A percentile compares a stretch with the other conserved stretches of the same genome.
These are phyloP conservation scores for Diplodia scrobiculata DNA, from an alignment of 2,329 filamentous ascomycete genomes.

Conservation along the genomic window DNA sequence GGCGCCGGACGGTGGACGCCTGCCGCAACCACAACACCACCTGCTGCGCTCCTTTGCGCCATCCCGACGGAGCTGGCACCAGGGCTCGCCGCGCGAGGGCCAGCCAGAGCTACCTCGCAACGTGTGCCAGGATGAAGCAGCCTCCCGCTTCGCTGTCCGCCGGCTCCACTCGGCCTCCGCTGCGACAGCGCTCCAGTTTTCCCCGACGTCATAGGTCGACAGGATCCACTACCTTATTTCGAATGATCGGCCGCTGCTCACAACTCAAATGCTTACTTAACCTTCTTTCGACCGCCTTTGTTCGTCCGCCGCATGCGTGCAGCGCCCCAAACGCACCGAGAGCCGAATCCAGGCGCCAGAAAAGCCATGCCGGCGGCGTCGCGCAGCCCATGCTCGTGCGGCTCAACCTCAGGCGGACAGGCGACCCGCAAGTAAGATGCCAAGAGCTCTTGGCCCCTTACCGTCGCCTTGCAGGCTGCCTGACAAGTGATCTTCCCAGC, in stretches of 20 bases:
- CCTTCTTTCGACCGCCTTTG: not conserved
- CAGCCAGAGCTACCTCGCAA: not conserved
- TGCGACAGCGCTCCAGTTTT: slow-evolving; percentile 21
- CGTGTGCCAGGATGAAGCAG: not conserved
- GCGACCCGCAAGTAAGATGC: slow-evolving; percentile 1
- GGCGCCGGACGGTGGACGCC: not conserved
- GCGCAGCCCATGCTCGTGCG: not conserved
- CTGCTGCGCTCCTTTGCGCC: not conserved
- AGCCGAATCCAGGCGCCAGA: not conserved
- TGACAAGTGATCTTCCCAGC: slow-evolving; percentile 12
- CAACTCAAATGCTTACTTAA: not conserved
- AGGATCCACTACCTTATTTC: slow-evolving; percentile 16
- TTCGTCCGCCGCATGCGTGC: too few species aligned
- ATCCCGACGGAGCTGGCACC: not conserved
- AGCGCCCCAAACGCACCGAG: not conserved
- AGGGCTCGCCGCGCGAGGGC: not conserved
- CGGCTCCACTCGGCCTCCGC: slow-evolving; percentile 1
- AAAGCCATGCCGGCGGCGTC: not conserved
- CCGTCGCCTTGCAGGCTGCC: slow-evolving; percentile 16
- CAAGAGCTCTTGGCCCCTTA: slow-evolving; percentile 20
- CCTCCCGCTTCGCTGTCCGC: not conserved
- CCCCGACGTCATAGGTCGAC: slow-evolving; percentile 12
- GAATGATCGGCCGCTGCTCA: slow-evolving; percentile 1
- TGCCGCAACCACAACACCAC: not conserved
- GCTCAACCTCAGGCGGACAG: not conserved